A percentile compares a stretch with the other conserved stretches of the same genome.
These are phyloP conservation scores for Candida easanensis DNA, from an alignment of 805 yeast genomes.

Conservation along the genomic window DNA sequence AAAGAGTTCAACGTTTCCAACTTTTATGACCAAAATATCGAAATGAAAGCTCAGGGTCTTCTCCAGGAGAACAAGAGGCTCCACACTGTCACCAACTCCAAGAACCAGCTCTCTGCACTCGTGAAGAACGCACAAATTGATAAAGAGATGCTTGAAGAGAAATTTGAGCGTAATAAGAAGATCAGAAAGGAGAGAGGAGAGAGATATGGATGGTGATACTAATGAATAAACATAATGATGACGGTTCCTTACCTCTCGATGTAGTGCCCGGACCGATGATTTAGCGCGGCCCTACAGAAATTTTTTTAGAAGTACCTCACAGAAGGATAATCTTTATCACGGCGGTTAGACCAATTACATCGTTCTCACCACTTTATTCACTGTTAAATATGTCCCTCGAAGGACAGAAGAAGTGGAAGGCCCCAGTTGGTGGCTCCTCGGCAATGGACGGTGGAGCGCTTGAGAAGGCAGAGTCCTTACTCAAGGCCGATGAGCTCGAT, in stretches of 20 bases:
- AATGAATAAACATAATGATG: not conserved
- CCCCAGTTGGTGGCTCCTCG: conserved; percentile 10
- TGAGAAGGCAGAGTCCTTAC: conserved; percentile 17
- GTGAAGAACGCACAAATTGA: conserved; percentile 28
- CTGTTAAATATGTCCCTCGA: conserved; percentile 4
- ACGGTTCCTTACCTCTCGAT: not conserved
- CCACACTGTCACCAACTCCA: conserved; percentile 21
- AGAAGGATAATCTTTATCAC: too few species aligned
- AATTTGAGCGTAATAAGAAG: conserved; percentile 23
- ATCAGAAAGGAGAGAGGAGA: conserved; percentile 22
- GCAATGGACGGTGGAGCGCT: conserved; percentile 18
- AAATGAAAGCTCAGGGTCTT: conserved; percentile 22
- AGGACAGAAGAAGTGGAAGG: conserved; percentile 14
- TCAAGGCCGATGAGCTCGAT: conserved; percentile 14
- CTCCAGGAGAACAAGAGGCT: conserved; percentile 23
- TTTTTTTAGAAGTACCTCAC: not conserved
- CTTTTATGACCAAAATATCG: conserved; percentile 23
- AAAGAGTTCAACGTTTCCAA: conserved; percentile 22
- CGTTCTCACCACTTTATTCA: not conserved
- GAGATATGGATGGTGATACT: conserved; percentile 24
- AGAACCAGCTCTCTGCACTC: conserved; percentile 27
- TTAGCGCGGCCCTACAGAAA: not conserved
- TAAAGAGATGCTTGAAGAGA: conserved; percentile 23
- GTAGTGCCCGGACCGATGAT: not conserved
- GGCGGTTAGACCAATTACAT: not conserved